Conservation (phyloP, 2,329 filamentous ascomycete genomes). For the Diaporthe humulicola region DNA sequence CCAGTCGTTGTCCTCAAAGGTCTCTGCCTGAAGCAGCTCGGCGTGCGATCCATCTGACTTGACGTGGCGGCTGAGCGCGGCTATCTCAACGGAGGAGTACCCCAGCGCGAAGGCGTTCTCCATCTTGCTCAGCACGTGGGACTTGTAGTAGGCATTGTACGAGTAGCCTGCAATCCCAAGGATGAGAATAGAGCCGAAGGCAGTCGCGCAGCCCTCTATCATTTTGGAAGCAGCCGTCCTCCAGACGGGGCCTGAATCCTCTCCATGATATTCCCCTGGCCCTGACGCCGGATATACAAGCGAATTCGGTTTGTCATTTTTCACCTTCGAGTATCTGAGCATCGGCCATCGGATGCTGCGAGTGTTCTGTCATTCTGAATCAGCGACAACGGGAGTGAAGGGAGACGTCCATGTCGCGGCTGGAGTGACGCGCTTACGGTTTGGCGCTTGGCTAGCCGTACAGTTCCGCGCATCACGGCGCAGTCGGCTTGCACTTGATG, state of each 20-base stretch:
- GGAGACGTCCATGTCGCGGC: neutral
- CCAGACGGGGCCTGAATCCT: neutral
- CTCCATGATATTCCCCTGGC: neutral
- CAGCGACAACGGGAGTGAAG: neutral
- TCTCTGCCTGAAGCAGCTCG: conserved; percentile 34
- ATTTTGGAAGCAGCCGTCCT: conserved; percentile 48
- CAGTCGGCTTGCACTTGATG: neutral
- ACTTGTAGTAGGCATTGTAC: conserved; percentile 90
- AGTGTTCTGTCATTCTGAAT: neutral
- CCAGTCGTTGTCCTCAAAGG: conserved; percentile 75
- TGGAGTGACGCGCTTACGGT: neutral
- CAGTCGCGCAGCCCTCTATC: conserved; percentile 81
- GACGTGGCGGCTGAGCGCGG: conserved; percentile 72
- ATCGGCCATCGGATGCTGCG: neutral
- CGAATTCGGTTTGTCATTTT: neutral
- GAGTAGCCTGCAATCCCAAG: conserved; percentile 78
- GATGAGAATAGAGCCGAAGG: conserved; percentile 80
- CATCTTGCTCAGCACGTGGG: conserved; percentile 92
- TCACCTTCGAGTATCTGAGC: neutral
- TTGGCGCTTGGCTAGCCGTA: conserved; percentile 15
- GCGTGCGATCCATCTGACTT: conserved; percentile 51
- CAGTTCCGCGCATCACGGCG: conserved; percentile 9
- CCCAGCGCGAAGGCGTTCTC: conserved; percentile 91
- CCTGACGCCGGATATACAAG: neutral
- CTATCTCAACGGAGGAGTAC: conserved; percentile 89